Evolutionary conservation across 805 yeast genomes (phyloP).

Genomic region (Ogataea glucozyma): DNA sequence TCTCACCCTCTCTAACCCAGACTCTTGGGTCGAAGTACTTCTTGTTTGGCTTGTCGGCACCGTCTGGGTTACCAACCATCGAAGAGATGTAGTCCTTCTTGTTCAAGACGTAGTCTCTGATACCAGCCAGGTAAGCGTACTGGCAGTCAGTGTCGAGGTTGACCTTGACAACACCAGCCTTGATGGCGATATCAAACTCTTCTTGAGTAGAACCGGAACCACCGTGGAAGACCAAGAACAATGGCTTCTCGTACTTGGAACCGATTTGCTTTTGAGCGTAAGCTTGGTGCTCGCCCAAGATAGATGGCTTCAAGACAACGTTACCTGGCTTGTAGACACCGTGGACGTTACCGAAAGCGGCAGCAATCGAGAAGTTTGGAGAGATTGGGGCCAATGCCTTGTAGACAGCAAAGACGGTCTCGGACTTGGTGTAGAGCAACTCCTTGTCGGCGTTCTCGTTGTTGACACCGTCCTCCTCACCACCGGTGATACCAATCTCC

Average conservation of each 20-base stretch:
- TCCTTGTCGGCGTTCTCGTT: slow-evolving; percentile 90
- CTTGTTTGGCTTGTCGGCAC: slow-evolving; percentile 99
- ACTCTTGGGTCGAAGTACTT: slow-evolving; percentile 99
- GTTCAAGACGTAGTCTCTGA: slow-evolving; percentile 93
- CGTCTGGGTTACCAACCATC: slow-evolving; percentile 99
- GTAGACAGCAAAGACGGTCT: slow-evolving; percentile 89
- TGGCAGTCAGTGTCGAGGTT: slow-evolving; percentile 99
- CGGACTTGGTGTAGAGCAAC: slow-evolving; percentile 89
- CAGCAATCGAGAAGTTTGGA: slow-evolving; percentile 98
- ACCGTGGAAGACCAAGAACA: slow-evolving; percentile 99
- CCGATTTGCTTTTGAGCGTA: slow-evolving; percentile 74
- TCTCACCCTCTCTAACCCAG: slow-evolving; percentile 99
- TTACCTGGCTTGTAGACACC: slow-evolving; percentile 99
- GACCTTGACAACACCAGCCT: slow-evolving; percentile 96
- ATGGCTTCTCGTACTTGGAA: slow-evolving; percentile 58
- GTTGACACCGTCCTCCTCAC: slow-evolving; percentile 99
- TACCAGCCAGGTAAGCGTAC: slow-evolving; percentile 95
- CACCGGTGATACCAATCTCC: slow-evolving; percentile 99
- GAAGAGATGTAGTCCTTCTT: slow-evolving; percentile 92
- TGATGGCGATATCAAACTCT: slow-evolving; percentile 90
- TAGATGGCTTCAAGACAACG: slow-evolving; percentile 87
- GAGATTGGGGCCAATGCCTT: slow-evolving; percentile 87
- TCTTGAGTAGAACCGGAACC: slow-evolving; percentile 96
- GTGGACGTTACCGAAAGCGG: slow-evolving; percentile 99
- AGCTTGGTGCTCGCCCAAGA: slow-evolving; percentile 93